These are phyloP conservation scores for Trypanosoma cruzi DNA, from an alignment of 208 protist genomes.

Conservation along the genomic window DNA sequence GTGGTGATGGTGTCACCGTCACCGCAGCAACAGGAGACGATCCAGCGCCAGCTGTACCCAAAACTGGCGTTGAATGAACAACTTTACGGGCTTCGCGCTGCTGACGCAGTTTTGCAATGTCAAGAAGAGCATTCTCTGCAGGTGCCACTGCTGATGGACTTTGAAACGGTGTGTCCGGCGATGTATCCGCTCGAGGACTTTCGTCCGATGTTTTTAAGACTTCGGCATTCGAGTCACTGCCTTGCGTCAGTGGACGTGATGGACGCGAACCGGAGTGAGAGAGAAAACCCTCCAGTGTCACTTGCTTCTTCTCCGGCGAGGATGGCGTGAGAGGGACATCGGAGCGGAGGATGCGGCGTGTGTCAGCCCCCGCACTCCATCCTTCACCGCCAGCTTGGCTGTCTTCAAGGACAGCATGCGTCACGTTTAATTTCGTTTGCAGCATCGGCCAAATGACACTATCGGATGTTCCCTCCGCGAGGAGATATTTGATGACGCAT, in stretches of 20 bases:
- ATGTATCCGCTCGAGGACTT: neutral
- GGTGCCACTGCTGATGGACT: neutral
- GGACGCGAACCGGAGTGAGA: neutral
- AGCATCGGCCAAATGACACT: slow-evolving; percentile 92
- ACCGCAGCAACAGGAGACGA: neutral
- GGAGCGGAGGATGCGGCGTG: slow-evolving; percentile 7
- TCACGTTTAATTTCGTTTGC: slow-evolving; percentile 86
- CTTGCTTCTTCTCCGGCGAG: slow-evolving; percentile 21
- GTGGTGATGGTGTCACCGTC: neutral
- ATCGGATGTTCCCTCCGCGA: slow-evolving; percentile 91
- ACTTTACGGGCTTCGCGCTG: slow-evolving; percentile 14
- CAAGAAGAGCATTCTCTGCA: slow-evolving; percentile 14
- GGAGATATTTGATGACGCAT: slow-evolving; percentile 94
- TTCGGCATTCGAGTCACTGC: neutral
- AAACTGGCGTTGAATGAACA: neutral
- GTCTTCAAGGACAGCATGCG: slow-evolving; percentile 72
- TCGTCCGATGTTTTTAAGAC: neutral
- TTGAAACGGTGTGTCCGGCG: neutral
- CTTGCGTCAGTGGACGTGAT: slow-evolving; percentile 3
- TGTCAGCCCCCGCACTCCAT: slow-evolving; percentile 10
- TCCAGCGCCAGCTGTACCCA: neutral
- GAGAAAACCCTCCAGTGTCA: slow-evolving; percentile 29
- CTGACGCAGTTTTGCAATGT: slow-evolving; percentile 22
- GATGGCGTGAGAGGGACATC: slow-evolving; percentile 21
- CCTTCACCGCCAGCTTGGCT: slow-evolving; percentile 10